These are phyloP conservation scores for Apiospora koreana DNA, from an alignment of 2,329 filamentous ascomycete species.

Conservation along the genomic window DNA sequence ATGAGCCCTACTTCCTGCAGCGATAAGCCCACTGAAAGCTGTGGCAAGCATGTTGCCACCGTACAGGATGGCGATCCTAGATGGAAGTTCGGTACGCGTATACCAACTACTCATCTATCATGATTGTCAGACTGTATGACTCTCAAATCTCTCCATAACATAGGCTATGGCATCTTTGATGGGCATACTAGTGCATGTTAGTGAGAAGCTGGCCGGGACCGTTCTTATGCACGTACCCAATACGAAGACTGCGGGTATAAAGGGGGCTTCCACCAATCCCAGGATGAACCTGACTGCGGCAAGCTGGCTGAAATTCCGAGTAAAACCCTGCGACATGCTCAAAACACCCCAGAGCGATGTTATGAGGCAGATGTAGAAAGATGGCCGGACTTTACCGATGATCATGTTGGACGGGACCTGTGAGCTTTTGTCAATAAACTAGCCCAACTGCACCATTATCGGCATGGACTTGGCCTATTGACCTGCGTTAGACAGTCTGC, in stretches of 20 bases:
- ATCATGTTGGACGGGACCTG: constrained; percentile 24
- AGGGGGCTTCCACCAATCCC: constrained; percentile 21
- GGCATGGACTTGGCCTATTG: not conserved
- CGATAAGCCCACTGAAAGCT: constrained; percentile 40
- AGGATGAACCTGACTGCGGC: constrained; percentile 22
- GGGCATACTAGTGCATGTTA: not conserved
- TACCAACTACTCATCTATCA: not conserved
- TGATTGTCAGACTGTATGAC: not conserved
- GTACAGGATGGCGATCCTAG: constrained; percentile 42
- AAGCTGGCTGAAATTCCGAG: constrained; percentile 24
- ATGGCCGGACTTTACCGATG: constrained; percentile 23
- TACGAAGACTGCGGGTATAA: constrained; percentile 22
- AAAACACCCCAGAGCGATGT: constrained; percentile 28
- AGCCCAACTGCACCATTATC: not conserved
- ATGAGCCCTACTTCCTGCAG: constrained; percentile 28
- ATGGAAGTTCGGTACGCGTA: constrained; percentile 30
- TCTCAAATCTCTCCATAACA: too few species aligned
- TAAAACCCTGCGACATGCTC: constrained; percentile 34
- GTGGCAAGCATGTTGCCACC: constrained; percentile 39
- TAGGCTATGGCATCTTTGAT: too few species aligned
- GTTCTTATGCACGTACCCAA: constrained; percentile 13
- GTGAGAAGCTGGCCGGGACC: not conserved
- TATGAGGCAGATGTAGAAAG: constrained; percentile 24
- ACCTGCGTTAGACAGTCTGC: not conserved
- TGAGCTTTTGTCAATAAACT: constrained; percentile 1